Conservation (phyloP, 768 basidiomycete genomes). For the Suillus ampliporus region DNA sequence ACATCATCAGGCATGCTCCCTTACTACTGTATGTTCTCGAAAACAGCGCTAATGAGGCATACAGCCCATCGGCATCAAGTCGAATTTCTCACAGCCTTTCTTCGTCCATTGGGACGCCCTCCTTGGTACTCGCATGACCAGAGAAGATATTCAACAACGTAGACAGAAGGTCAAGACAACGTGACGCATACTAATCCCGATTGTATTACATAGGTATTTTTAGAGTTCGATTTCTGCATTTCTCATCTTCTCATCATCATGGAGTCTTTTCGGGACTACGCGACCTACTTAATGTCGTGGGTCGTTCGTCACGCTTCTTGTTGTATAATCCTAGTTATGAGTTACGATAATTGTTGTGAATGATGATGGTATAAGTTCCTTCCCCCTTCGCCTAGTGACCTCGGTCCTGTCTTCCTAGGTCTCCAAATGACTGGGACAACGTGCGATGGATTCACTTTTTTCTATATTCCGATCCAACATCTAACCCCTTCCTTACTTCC, state of each 20-base stretch:
- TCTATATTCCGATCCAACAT: too few species aligned
- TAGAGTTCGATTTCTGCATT: background rate
- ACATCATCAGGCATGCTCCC: constrained; percentile 78
- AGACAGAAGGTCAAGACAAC: constrained; percentile 35
- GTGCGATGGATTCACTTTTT: too few species aligned
- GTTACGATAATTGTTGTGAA: too few species aligned
- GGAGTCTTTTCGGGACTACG: background rate
- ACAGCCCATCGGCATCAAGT: constrained; percentile 76
- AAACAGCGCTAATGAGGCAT: background rate
- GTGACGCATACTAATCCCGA: constrained; percentile 12
- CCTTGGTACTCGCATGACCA: constrained; percentile 81
- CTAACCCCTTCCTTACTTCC: too few species aligned
- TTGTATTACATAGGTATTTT: background rate
- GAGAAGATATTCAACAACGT: constrained; percentile 61
- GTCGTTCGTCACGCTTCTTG: too few species aligned
- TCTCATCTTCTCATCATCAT: background rate
- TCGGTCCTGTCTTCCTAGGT: too few species aligned
- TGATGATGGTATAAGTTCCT: too few species aligned
- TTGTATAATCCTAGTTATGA: background rate
- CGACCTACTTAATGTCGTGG: background rate
- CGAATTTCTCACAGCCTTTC: constrained; percentile 92
- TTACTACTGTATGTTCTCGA: background rate
- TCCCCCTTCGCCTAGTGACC: too few species aligned
- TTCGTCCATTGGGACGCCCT: constrained; percentile 91
- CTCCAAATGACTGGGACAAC: too few species aligned